These are phyloP conservation scores for Brassica hybrid DNA, from an alignment of 441 rosid genomes.

Conservation along the genomic window DNA sequence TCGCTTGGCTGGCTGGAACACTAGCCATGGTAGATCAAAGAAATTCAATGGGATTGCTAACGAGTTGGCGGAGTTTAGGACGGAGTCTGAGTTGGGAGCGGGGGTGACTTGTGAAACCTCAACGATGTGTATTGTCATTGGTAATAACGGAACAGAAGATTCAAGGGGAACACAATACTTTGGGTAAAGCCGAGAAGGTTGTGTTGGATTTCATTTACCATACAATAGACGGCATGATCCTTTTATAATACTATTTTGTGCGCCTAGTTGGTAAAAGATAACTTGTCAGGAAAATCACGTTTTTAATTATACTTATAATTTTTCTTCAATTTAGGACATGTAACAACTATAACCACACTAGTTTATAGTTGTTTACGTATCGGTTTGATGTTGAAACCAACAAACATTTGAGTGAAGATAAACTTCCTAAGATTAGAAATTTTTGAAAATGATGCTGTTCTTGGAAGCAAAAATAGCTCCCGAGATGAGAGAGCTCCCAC, in stretches of 20 bases:
- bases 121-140: neutral
- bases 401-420: neutral
- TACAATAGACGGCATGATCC: neutral
- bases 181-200: neutral
- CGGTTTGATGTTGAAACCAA: neutral
- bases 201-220: neutral
- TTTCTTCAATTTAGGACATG: neutral
- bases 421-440: neutral
- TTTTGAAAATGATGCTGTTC: too few species aligned
- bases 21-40: conserved; percentile 40
- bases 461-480: too few species aligned
- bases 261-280: neutral
- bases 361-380: neutral
- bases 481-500: too few species aligned
- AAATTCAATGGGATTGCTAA: conserved; percentile 26
- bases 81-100: neutral
- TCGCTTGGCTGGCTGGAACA: conserved; percentile 32
- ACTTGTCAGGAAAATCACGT: neutral
- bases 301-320: neutral
- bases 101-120: conserved; percentile 28
- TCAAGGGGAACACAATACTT: neutral
- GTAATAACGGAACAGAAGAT: neutral
- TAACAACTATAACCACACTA: neutral
- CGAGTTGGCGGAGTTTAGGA: neutral
- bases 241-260: neutral